Evolutionary conservation across 78 protist species (phyloP), one percentile per base, ranked within the genome.

Genomic region (Isochrysis galbana): DNA sequence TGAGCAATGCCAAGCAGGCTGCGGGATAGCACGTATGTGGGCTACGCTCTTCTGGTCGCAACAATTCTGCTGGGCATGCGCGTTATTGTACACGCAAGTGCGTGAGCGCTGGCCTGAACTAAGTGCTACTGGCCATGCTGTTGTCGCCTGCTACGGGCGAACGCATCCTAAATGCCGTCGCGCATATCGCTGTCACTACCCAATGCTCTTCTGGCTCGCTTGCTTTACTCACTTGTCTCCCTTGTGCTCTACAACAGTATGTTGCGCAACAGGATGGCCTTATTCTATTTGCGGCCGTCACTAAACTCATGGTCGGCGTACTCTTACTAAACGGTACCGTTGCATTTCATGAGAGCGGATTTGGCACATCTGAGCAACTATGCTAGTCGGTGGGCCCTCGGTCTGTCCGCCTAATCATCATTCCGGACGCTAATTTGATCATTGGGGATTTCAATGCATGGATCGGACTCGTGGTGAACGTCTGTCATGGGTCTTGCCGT

Each of bases 11-110:
- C 88, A 80, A 38, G 54, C 88, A 0, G 88, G 23, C 32, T 80
- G 88, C 54, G 88, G 88, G 32, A 80, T 80, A n/a, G 88, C 88
- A 38, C 88, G 88, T 36, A 80, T 80, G 88, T 80, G 88, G 88
- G 88, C 88, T 25, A 80, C 88, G 0, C 51, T 44, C 88, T 80
- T 80, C 88, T 80, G 88, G 88, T 42, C 55, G 36, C 19, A 0
- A 39, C 88, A 80, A 22, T 80, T 80, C 38, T 17, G 19, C 2
- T 11, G 46, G 26, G 84, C 84, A 23, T 10, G 10, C 46, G 44
- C 84, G 47, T 17, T 51, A 14, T 14, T 51, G 61, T 51, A 51
- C 61, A 51, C 61, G 46, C 84, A 25, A 36, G 21, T 72, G 36
- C 82, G n/a, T 72, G 36, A 38, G 36, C 82, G 32, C 7, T 22